A percentile compares a stretch with the other conserved stretches of the same genome.
These are phyloP conservation scores for Xanthoconium stramineum DNA, from an alignment of 768 basidiomycete species.

Conservation along the genomic window DNA sequence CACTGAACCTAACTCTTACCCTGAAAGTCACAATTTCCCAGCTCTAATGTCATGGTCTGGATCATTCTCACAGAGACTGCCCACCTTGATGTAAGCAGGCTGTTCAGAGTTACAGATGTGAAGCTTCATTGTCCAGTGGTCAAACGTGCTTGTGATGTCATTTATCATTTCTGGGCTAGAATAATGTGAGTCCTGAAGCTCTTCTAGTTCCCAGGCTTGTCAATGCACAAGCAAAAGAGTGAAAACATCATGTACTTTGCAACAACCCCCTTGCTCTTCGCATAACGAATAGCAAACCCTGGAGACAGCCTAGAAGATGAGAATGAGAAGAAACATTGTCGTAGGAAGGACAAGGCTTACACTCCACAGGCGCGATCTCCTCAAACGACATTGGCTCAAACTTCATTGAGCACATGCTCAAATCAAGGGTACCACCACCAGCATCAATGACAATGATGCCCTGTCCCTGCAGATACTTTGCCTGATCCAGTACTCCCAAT, in stretches of 20 bases:
- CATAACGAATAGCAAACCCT: slow-evolving; percentile 38
- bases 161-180: slow-evolving; percentile 30
- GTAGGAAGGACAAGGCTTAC: slow-evolving; percentile 11
- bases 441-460: slow-evolving; percentile 47
- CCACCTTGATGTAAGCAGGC: no score
- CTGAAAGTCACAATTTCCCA: no score
- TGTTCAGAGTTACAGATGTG: no score
- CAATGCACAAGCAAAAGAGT: not conserved
- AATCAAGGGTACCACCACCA: slow-evolving; percentile 41
- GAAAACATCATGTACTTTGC: slow-evolving; percentile 24
- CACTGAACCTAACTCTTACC: no score
- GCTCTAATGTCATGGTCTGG: no score
- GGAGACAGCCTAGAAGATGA: slow-evolving; percentile 30
- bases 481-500: slow-evolving; percentile 9
- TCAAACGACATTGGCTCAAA: slow-evolving; percentile 32
- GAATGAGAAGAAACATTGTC: not conserved
- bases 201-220: slow-evolving; percentile 14
- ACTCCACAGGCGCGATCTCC: slow-evolving; percentile 33
- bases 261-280: slow-evolving; percentile 28
- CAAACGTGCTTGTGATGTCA: not conserved
- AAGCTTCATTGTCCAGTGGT: no score
- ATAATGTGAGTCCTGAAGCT: slow-evolving; percentile 25
- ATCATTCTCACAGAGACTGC: no score
- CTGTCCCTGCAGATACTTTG: slow-evolving; percentile 16
- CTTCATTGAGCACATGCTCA: slow-evolving; percentile 40